phyloP scores from a whole-genome alignment of 2,329 filamentous ascomycete genomes.

The Colletotrichum spinosum region DNA sequence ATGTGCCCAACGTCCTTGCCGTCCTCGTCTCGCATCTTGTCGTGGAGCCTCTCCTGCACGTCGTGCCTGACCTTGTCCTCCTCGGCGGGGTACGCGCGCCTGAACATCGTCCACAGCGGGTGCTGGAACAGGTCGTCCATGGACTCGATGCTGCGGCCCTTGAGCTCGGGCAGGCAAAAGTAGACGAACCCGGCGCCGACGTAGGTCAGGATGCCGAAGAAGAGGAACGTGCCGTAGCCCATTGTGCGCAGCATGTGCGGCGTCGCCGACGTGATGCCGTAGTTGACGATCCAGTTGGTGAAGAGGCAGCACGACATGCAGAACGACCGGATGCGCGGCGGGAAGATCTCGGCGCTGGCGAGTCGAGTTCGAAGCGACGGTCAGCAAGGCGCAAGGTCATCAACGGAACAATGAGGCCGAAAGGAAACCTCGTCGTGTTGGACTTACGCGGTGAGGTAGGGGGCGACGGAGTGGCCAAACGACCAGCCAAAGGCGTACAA shows the following conservation, averaged over 20 bases:
- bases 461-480: slow-evolving; percentile 40
- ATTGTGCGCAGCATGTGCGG: slow-evolving; percentile 40
- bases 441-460: slow-evolving; percentile 39
- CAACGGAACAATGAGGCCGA: rapidly evolving
- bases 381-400: neutral
- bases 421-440: no score
- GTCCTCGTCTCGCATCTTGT: slow-evolving; percentile 12
- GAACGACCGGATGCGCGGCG: slow-evolving; percentile 44
- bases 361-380: no score
- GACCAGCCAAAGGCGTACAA: slow-evolving; percentile 46
- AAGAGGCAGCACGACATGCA: slow-evolving; percentile 41
- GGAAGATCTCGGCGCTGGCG: slow-evolving; percentile 44
- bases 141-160: slow-evolving; percentile 60
- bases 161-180: slow-evolving; percentile 63
- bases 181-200: slow-evolving; percentile 51
- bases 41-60: slow-evolving; percentile 14
- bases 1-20: slow-evolving; percentile 9
- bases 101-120: slow-evolving; percentile 54
- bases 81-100: slow-evolving; percentile 64
- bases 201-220: slow-evolving; percentile 33
- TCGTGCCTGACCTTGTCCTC: slow-evolving; percentile 29
- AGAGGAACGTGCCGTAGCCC: slow-evolving; percentile 35
- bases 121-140: slow-evolving; percentile 60
- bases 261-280: slow-evolving; percentile 45
- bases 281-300: slow-evolving; percentile 47